Evolutionary conservation across 345 rosid genomes (phyloP), one percentile per base, ranked within the genome.

Genomic region (Rhodomyrtus tomentosa): DNA sequence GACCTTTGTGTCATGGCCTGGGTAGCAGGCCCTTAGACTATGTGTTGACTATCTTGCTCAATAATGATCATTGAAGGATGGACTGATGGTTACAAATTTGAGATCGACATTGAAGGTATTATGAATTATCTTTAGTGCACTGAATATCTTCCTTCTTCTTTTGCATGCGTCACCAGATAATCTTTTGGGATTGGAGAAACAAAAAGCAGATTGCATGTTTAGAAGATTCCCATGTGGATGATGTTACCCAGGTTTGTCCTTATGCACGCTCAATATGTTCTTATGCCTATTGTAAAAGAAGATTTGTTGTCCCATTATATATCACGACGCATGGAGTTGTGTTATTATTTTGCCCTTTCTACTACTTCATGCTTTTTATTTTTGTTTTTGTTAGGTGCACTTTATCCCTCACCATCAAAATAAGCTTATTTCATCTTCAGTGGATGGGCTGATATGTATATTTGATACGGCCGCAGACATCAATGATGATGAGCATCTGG

Each of bases 151-250:
- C 0, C 45, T 0, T 36, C 76, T 68, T 36, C 45, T 36, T 68
- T 68, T 68, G 79, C 74, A 54, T 83, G 29, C 0, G 8, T 18
- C 48, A 1, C 82, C 89, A 95, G 98, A 91, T 95, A 85, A 89
- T 91, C 83, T 89, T 97, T 80, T 95, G 98, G 98, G 99, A 97
- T 89, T 97, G 98, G 98, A 95, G 99, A 89, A 94, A 92, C 87
- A 88, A 91, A 88, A 95, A 90, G 91, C 99, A 93, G 90, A 94
- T 97, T 87, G 98, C 98, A 29, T 95, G 96, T 88, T 91, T 97
- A 89, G 96, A 92, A 89, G 98, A 97, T 85, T 95, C 96, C 32
- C 99, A 95, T 87, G 85, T 84, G 49, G 99, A 95, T 29, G 99
- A 97, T 86, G 98, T 97, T 82, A 97, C 98, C 86, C 98, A 97